phyloP scores from a whole-genome alignment of 495 filamentous ascomycete genomes.

The Xeromyces bisporus region DNA sequence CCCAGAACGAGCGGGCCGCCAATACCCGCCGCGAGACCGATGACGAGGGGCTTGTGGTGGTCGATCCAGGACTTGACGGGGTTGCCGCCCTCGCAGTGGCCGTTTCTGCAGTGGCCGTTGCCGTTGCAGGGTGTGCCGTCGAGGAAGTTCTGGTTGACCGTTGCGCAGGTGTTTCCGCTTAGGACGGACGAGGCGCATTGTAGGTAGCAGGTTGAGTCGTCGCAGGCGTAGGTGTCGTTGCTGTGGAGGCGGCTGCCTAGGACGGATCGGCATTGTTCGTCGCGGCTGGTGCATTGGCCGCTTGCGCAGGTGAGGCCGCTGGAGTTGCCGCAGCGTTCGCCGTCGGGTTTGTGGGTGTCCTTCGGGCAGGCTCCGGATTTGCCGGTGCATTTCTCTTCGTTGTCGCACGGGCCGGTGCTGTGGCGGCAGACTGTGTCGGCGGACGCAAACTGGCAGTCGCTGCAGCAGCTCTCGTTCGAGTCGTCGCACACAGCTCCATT shows the following conservation, averaged over 20 bases:
- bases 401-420: conserved; percentile 66
- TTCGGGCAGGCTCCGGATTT: conserved; percentile 52
- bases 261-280: conserved; percentile 74
- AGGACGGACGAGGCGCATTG: conserved; percentile 61
- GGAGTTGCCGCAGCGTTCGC: conserved; percentile 39
- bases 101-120: conserved; percentile 63
- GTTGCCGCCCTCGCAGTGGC: conserved; percentile 48
- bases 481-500: conserved; percentile 66
- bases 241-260: conserved; percentile 61
- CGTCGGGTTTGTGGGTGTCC: conserved; percentile 54
- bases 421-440: conserved; percentile 57
- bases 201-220: conserved; percentile 51
- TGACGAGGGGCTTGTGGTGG: conserved; percentile 56
- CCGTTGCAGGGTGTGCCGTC: conserved; percentile 81
- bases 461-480: conserved; percentile 81
- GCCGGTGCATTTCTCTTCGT: conserved; percentile 67
- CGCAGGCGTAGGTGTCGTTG: conserved; percentile 74
- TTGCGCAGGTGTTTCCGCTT: conserved; percentile 44
- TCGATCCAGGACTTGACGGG: conserved; percentile 50
- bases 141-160: conserved; percentile 79
- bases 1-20: conserved; percentile 49
- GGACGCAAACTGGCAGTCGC: conserved; percentile 52
- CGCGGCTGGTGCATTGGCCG: conserved; percentile 86
- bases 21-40: conserved; percentile 51
- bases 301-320: conserved; percentile 62